Conservation (phyloP, 106 monocot species). For the Allium cepa region DNA sequence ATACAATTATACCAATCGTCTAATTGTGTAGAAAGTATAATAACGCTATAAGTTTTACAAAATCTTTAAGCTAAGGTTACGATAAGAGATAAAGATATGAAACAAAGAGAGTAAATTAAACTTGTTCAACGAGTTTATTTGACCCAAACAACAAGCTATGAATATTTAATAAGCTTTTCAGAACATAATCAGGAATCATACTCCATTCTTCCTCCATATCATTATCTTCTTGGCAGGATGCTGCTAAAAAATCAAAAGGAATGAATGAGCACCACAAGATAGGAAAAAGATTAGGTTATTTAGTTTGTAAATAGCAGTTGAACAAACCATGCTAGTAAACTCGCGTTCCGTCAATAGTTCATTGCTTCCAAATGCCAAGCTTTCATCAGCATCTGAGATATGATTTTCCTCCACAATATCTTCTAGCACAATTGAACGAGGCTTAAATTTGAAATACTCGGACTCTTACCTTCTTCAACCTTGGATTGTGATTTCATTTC, state of each 20-base stretch:
- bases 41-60: background rate
- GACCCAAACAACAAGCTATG: conserved; percentile 69
- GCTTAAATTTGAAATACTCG: conserved; percentile 56
- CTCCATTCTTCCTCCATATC: conserved; percentile 53
- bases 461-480: conserved; percentile 39
- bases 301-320: background rate
- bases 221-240: conserved; percentile 20
- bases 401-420: conserved; percentile 43
- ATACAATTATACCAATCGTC: too few species aligned
- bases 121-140: conserved; percentile 29
- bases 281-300: background rate
- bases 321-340: conserved; percentile 21
- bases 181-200: conserved; percentile 48
- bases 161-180: conserved; percentile 46
- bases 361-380: conserved; percentile 24
- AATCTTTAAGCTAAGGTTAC: too few species aligned
- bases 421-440: conserved; percentile 54
- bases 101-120: conserved; percentile 8
- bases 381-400: conserved; percentile 27
- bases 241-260: conserved; percentile 23
- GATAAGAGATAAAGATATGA: background rate
- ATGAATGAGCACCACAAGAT: conserved; percentile 8
- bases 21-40: too few species aligned
- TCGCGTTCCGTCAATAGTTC: conserved; percentile 37
- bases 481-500: conserved; percentile 52